Evolutionary conservation across 768 basidiomycete genomes (phyloP).

Genomic region (Pleurotus giganteus): DNA sequence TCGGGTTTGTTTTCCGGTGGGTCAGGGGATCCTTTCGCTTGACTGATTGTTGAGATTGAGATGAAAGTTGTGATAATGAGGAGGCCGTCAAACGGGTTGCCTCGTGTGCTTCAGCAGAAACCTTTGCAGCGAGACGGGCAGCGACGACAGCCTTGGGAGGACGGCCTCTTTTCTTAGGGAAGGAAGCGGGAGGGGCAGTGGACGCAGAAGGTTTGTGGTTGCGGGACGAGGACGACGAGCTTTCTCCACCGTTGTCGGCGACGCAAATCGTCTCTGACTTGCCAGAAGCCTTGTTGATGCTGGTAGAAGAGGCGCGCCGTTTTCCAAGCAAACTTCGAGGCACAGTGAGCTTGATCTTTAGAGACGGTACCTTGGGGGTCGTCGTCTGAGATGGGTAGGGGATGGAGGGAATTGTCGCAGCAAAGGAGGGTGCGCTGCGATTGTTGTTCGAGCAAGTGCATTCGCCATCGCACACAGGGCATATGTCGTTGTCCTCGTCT

Average conservation of each 20-base stretch:
- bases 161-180: conserved; percentile 53
- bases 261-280: conserved; percentile 35
- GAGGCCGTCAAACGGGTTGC: conserved; percentile 15
- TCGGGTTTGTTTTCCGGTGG: conserved; percentile 19
- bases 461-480: conserved; percentile 88
- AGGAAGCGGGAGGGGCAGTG: conserved; percentile 15
- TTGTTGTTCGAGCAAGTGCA: conserved; percentile 70
- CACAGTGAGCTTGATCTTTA: conserved; percentile 75
- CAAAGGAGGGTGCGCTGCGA: conserved; percentile 35
- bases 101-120: conserved; percentile 14
- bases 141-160: conserved; percentile 47
- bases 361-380: conserved; percentile 32
- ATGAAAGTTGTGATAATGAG: conserved; percentile 13
- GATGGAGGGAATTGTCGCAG: conserved; percentile 35
- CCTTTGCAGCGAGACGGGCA: conserved; percentile 28
- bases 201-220: conserved; percentile 16
- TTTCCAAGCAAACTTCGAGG: conserved; percentile 55
- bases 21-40: conserved; percentile 14
- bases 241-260: conserved; percentile 31
- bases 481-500: conserved; percentile 83
- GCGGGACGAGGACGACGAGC: conserved; percentile 15
- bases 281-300: conserved; percentile 29
- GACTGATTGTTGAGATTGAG: conserved; percentile 8
- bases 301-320: conserved; percentile 22
- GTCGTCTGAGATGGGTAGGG: conserved; percentile 27